phyloP scores from a whole-genome alignment of 2,329 filamentous ascomycete genomes.

The Colletotrichum spinosum region DNA sequence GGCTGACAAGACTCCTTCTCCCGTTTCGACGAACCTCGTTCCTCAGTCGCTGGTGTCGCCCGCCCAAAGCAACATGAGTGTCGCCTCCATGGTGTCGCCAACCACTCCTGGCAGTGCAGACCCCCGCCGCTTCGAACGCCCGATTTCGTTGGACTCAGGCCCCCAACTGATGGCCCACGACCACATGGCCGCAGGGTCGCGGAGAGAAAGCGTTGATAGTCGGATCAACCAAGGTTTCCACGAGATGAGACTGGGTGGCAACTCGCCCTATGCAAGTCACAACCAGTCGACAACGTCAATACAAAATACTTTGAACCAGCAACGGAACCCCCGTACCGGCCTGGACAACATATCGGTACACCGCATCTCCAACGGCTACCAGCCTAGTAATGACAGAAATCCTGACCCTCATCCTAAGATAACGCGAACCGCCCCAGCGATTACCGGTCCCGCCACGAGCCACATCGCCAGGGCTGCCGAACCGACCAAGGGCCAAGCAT shows the following conservation, averaged over 20 bases:
- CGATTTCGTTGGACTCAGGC: slow-evolving; percentile 50
- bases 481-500: slow-evolving; percentile 84
- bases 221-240: slow-evolving; percentile 79
- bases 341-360: slow-evolving; percentile 66
- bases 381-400: slow-evolving; percentile 69
- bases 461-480: slow-evolving; percentile 78
- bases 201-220: slow-evolving; percentile 84
- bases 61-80: slow-evolving; percentile 70
- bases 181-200: slow-evolving; percentile 62
- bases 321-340: slow-evolving; percentile 68
- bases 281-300: slow-evolving; percentile 83
- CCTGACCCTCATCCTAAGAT: slow-evolving; percentile 64
- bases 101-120: slow-evolving; percentile 60
- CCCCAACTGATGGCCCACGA: slow-evolving; percentile 46
- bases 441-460: slow-evolving; percentile 76
- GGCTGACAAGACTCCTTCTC: slow-evolving; percentile 72
- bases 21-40: slow-evolving; percentile 62
- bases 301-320: slow-evolving; percentile 76
- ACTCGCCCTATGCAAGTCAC: slow-evolving; percentile 79
- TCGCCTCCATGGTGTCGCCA: slow-evolving; percentile 74
- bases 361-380: slow-evolving; percentile 74
- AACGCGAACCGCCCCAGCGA: slow-evolving; percentile 77
- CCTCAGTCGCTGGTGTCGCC: slow-evolving; percentile 68
- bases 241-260: slow-evolving; percentile 74
- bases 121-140: slow-evolving; percentile 57